phyloP scores from a whole-genome alignment of 345 rosid species.

The Boechera divaricarpa region DNA sequence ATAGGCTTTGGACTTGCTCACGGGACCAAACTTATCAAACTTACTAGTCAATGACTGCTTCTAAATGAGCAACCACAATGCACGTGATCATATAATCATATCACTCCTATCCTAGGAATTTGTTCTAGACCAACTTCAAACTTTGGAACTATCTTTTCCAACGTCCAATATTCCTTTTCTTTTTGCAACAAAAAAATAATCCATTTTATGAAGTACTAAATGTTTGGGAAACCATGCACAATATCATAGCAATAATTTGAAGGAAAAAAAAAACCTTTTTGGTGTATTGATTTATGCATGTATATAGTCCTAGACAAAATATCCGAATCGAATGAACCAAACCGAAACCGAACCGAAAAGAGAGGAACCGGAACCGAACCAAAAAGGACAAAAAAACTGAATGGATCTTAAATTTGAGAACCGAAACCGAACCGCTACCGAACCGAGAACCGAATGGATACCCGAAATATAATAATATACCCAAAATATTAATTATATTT shows the following conservation, averaged over 20 bases:
- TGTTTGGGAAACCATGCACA: not conserved
- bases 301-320: too few relatives aligned
- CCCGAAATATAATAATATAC: too few relatives aligned
- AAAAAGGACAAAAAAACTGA: too few relatives aligned
- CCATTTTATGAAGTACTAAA: not conserved
- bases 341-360: too few relatives aligned
- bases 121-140: conserved; percentile 20
- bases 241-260: not conserved
- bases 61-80: conserved; percentile 19
- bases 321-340: too few relatives aligned
- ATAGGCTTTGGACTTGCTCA: not conserved
- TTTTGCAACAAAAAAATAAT: not conserved
- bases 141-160: conserved; percentile 16
- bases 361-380: too few relatives aligned
- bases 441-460: too few relatives aligned
- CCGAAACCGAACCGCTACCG: too few relatives aligned
- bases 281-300: not conserved
- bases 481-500: too few relatives aligned
- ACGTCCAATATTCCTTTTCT: not conserved
- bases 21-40: not conserved
- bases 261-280: too few relatives aligned
- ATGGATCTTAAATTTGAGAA: too few relatives aligned
- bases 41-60: conserved; percentile 11
- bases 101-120: conserved; percentile 6
- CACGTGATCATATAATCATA: conserved; percentile 24